Evolutionary conservation across 306 rosid species (phyloP).

Genomic region (Echinosophora koreensis): DNA sequence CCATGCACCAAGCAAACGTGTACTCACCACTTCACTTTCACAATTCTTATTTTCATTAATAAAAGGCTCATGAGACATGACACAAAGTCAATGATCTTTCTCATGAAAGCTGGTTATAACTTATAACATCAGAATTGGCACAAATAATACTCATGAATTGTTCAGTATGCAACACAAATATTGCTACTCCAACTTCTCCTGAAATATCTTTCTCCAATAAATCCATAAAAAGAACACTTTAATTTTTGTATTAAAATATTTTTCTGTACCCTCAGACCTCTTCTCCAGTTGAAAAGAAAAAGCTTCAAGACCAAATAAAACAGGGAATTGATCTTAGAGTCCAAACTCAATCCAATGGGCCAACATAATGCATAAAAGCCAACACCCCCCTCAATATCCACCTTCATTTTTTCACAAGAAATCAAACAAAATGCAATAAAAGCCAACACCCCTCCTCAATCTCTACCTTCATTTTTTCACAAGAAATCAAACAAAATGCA

Average conservation of each 20-base stretch:
- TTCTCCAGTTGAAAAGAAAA: not conserved
- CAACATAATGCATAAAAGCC: not conserved
- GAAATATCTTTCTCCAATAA: constrained; percentile 15
- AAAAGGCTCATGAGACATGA: constrained; percentile 13
- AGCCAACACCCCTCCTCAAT: not conserved
- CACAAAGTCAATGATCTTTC: constrained; percentile 1
- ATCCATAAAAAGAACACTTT: constrained; percentile 11
- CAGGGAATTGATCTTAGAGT: not conserved
- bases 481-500: not conserved
- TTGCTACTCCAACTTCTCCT: not conserved
- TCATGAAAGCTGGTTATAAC: not conserved
- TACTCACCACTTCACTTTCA: not conserved
- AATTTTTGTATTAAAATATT: not conserved
- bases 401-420: no score
- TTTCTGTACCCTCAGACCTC: not conserved
- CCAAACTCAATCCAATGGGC: constrained; percentile 13
- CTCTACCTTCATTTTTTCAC: constrained; percentile 1
- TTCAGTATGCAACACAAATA: not conserved
- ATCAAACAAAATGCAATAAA: not conserved
- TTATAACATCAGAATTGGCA: not conserved
- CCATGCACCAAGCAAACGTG: constrained; percentile 2
- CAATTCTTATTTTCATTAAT: not conserved
- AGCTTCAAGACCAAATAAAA: constrained; percentile 6
- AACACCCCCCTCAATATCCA: no score
- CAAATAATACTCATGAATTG: constrained; percentile 8